phyloP scores from a whole-genome alignment of 257 asterid species.

The Petunia secreta region DNA sequence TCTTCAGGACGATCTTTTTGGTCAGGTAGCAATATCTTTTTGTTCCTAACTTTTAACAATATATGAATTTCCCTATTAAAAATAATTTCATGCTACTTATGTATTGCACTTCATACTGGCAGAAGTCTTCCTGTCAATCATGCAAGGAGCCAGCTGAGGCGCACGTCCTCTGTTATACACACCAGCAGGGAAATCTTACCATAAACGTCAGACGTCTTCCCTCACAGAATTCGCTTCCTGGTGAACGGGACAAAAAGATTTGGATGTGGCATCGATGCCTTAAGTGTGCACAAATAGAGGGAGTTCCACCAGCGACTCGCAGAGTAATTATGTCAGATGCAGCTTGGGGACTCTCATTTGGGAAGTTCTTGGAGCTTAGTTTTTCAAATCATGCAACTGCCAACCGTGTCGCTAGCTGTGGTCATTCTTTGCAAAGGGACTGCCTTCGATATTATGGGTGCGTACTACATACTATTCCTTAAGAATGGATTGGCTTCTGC shows the following conservation, averaged over 20 bases:
- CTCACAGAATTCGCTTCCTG: constrained; percentile 63
- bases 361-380: constrained; percentile 97
- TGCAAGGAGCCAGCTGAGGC: constrained; percentile 92
- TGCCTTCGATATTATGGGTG: constrained; percentile 97
- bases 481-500: not conserved
- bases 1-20: constrained; percentile 82
- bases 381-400: constrained; percentile 92
- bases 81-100: constrained; percentile 22
- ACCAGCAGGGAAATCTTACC: constrained; percentile 87
- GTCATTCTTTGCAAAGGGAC: constrained; percentile 97
- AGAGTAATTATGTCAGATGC: constrained; percentile 92
- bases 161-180: constrained; percentile 84
- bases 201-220: constrained; percentile 68
- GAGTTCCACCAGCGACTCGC: constrained; percentile 85
- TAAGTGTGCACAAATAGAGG: constrained; percentile 60
- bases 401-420: constrained; percentile 92
- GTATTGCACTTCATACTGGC: constrained; percentile 35
- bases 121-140: constrained; percentile 70
- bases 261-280: constrained; percentile 99
- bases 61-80: not conserved
- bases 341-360: constrained; percentile 99
- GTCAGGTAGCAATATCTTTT: constrained; percentile 60
- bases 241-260: constrained; percentile 86
- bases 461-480: constrained; percentile 29
- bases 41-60: not conserved